Evolutionary conservation across 116 monocot genomes (phyloP), one percentile per base, ranked within the genome.

Genomic region (Posidonia oceanica): DNA sequence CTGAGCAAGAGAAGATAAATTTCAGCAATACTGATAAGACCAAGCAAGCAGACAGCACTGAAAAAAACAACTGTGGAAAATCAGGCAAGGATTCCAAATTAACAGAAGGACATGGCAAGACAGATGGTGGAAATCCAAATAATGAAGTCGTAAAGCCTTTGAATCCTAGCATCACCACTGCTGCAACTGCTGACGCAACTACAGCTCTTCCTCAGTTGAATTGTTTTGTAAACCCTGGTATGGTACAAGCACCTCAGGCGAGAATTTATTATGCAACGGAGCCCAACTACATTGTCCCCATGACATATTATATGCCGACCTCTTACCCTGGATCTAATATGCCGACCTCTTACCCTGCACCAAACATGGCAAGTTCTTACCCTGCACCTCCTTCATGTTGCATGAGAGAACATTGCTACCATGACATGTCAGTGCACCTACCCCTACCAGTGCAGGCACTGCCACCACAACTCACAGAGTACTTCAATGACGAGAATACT

Each of bases 401-500:
- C 40, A 52, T 52, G 4, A 67, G 44, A 59, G 70, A 74, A 41
- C 68, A 66, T 38, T 75, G 71, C 70, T 63, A 68, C 80, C 59
- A 66, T 22, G 41, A 54, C 3, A 15, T 54, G 20, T 66, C 69
- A 36, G 64, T 20, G 21, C 15, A 71, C 61, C 80, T 67, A 17
- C 38, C 36, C 17, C 57, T 59, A 15, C 73, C 59, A 17, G 37
- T 52, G 63, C 80, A 71, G 16, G 18, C 72, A 39, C 69, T 69
- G 5, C 41, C 72, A 15, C 59, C 75, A 3, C 72, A 75, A 4
- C 40, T 86, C 37, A 66, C 62, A 3, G 83, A 86, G 54, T 86
- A 78, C 80, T 86, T 86, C 86, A 78, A 80, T 55, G 86, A 86
- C 10, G 86, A 86, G 14, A 86, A 86, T 62, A 78, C 86, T 0